Base-by-base conservation (phyloP, 164 flowering plant species). In the Macadamia tetraphylla region DNA sequence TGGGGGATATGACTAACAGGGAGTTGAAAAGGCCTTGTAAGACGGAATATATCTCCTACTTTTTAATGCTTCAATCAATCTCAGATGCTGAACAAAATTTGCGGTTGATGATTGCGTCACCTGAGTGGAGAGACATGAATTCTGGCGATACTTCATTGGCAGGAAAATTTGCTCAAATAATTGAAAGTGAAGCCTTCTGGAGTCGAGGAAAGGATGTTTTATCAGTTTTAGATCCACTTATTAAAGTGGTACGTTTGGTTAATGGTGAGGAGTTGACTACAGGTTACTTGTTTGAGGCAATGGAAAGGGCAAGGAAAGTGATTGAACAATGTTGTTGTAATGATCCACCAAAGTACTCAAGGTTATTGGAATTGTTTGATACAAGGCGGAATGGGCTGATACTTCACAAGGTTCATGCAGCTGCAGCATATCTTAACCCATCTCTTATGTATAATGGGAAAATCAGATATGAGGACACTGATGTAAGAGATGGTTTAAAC, bases 281-380 rank as follows among this genome's bases (percentile, higher is more conserved):
- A 40, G 75, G 78, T 29, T 75, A 67, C 49, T 68, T 75, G 62
- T 75, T 71, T 67, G 78, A 64, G 49, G 71, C 74, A 35, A 48
- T 75, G 67, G 67, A 75, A 63, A 62, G 65, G 52, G 71, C 60
- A 48, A 63, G 64, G 11, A 56, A 42, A 14, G 66, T 62, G 52
- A 62, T 75, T 11, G 56, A 40, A 23, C 65, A 48, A 52, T 65
- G 44, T 1, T 71, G 51, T 65, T 30, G 9, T 55, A 57, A 13
- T 17, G 67, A 72, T 59, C 3, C 44, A 30, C 15, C 29, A 3
- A 67, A 68, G 49, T 67, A 67, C 55, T 29, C 23, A 15, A 48
- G 58, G 66, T 17, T 67, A 23, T 53, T 46, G 62, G 66, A 67
- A 58, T 7, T 75, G 31, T 75, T 68, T 60, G 55, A 62, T 5